Evolutionary conservation across 176 grass and related monocot genomes (phyloP).

Genomic region (Paspalum notatum): DNA sequence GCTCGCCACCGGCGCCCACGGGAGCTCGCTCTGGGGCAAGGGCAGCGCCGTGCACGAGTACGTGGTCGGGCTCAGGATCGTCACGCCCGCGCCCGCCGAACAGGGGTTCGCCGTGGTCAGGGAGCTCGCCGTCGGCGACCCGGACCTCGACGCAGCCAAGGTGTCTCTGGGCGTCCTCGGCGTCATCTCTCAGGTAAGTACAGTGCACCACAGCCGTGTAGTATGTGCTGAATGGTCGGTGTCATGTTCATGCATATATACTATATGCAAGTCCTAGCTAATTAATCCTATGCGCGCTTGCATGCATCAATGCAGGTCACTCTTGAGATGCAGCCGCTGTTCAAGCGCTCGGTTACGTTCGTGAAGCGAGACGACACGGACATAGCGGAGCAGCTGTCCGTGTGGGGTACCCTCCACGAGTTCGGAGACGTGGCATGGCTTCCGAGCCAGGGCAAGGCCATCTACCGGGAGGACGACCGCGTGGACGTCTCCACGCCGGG

Average conservation of each 20-base stretch:
- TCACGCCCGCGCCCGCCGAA: not conserved
- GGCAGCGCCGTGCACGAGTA: slow-evolving; percentile 36
- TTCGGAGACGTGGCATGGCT: slow-evolving; percentile 29
- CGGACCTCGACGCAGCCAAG: slow-evolving; percentile 27
- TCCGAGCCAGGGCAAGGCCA: slow-evolving; percentile 10
- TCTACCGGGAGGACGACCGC: slow-evolving; percentile 32
- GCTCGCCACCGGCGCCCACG: slow-evolving; percentile 28
- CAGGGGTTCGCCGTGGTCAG: slow-evolving; percentile 31
- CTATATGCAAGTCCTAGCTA: too few relatives aligned
- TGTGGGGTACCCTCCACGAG: slow-evolving; percentile 21
- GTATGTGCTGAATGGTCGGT: too few relatives aligned
- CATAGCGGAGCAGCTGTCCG: not conserved
- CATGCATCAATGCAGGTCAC: slow-evolving; percentile 4
- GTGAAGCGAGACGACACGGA: not conserved
- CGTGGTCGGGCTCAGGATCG: slow-evolving; percentile 19
- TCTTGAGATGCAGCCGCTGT: slow-evolving; percentile 18
- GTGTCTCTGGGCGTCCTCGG: slow-evolving; percentile 38
- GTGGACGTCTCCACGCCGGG: not conserved
- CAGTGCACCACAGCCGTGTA: too few relatives aligned
- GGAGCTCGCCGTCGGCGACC: not conserved
- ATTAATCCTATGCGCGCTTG: too few relatives aligned
- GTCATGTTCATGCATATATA: too few relatives aligned
- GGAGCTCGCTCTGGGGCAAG: slow-evolving; percentile 14
- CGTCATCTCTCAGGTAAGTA: slow-evolving; percentile 27
- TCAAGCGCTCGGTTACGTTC: slow-evolving; percentile 19